A percentile compares a stretch with the other conserved stretches of the same genome.
These are phyloP conservation scores for Yarrowia keelungensis DNA, from an alignment of 805 yeast genomes.

Conservation along the genomic window DNA sequence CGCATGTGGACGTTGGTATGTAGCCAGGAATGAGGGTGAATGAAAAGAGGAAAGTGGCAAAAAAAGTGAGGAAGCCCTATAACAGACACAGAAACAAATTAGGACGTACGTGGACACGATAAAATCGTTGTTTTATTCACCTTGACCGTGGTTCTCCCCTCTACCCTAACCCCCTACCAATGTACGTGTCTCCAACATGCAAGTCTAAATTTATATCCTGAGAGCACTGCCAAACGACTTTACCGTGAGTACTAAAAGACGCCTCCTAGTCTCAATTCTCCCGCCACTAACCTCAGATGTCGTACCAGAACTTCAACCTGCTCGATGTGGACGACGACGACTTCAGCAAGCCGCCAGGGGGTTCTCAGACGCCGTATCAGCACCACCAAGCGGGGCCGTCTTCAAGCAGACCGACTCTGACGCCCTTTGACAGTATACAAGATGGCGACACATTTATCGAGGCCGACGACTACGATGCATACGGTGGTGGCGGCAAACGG, in stretches of 20 bases:
- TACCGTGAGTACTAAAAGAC: constrained; percentile 1
- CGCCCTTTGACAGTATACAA: constrained; percentile 28
- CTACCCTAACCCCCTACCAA: constrained; percentile 15
- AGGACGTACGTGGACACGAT: too few species aligned
- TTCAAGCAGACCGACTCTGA: constrained; percentile 25
- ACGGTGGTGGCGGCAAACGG: constrained; percentile 5
- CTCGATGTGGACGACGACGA: constrained; percentile 37
- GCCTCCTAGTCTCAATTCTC: neutral
- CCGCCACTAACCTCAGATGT: constrained; percentile 4
- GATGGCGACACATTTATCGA: constrained; percentile 37
- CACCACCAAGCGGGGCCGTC: constrained; percentile 5
- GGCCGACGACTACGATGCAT: constrained; percentile 35
- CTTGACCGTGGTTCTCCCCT: too few species aligned
- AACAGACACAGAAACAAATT: too few species aligned
- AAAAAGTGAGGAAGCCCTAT: too few species aligned
- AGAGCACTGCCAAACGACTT: constrained; percentile 10
- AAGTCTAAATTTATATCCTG: constrained; percentile 31
- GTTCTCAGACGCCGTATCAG: neutral
- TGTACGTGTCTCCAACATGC: constrained; percentile 36
- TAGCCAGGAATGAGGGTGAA: too few species aligned
- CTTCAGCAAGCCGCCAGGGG: neutral
- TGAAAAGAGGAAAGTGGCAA: too few species aligned
- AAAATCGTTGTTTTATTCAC: too few species aligned
- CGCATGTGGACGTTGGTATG: too few species aligned
- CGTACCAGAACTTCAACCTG: constrained; percentile 37